Conservation (phyloP, 306 rosid species). For the Canavalia ensiformis region DNA sequence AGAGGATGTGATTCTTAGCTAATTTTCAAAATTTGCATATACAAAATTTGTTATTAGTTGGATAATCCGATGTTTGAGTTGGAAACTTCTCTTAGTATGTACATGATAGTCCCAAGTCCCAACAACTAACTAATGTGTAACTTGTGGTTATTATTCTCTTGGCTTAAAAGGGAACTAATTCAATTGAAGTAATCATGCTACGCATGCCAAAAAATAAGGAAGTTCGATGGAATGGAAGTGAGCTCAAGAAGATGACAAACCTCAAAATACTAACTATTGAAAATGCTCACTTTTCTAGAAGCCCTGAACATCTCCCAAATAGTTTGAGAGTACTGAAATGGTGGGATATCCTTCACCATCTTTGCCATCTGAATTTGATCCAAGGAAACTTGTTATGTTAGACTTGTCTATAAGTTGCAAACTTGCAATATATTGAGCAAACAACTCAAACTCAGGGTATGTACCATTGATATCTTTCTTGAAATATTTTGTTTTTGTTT, state of each 20-base stretch:
- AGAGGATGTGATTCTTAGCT: not conserved
- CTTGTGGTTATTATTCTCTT: not conserved
- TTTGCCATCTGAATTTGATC: slow-evolving; percentile 34
- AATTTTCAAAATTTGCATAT: not conserved
- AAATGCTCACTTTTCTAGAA: slow-evolving; percentile 26
- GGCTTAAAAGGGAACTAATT: slow-evolving; percentile 29
- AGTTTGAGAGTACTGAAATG: slow-evolving; percentile 38
- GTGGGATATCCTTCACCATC: slow-evolving; percentile 12
- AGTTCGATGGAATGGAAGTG: slow-evolving; percentile 38
- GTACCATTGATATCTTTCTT: not conserved
- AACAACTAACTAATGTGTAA: not conserved
- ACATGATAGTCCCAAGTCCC: not conserved
- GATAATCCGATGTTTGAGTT: not conserved
- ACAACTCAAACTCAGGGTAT: slow-evolving; percentile 20
- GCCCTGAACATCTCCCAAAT: slow-evolving; percentile 27
- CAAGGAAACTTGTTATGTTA: slow-evolving; percentile 8
- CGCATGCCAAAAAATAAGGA: slow-evolving; percentile 13
- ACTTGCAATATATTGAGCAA: not conserved
- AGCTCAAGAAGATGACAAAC: slow-evolving; percentile 40
- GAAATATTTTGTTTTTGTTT: not conserved
- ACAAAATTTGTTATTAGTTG: not conserved
- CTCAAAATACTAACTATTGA: slow-evolving; percentile 15
- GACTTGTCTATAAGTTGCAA: slow-evolving; percentile 32
- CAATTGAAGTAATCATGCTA: slow-evolving; percentile 1
- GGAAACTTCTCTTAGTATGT: not conserved